Conservation (phyloP, 768 basidiomycete genomes). For the Tulasnella sp. region DNA sequence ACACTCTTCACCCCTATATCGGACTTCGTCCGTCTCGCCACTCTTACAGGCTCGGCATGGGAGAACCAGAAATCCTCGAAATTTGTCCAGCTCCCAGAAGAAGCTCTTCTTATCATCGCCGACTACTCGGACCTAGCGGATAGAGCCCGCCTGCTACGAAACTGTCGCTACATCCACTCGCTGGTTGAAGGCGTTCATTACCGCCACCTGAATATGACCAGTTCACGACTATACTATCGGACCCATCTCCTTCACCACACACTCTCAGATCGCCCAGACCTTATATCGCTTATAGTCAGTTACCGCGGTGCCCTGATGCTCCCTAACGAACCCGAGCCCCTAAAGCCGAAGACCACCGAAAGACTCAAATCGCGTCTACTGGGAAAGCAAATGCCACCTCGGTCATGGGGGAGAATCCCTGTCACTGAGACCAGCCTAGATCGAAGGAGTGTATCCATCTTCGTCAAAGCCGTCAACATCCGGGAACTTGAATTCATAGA, state of each 20-base stretch:
- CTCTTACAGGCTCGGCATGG: background rate
- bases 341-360: background rate
- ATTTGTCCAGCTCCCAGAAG: background rate
- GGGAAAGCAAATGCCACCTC: background rate
- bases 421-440: background rate
- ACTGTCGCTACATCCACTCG: background rate
- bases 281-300: background rate
- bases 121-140: background rate
- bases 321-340: background rate
- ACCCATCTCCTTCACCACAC: background rate
- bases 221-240: background rate
- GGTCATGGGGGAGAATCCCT: background rate
- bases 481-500: background rate
- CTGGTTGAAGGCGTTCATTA: background rate
- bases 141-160: background rate
- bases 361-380: background rate
- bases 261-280: background rate
- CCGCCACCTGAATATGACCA: background rate
- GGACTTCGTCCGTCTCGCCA: background rate
- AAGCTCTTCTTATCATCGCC: background rate
- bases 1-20: background rate
- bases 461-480: background rate
- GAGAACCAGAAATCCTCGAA: background rate
- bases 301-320: background rate
- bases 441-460: background rate